Base-by-base conservation (phyloP, 805 yeast genomes). In the Zygoascus ofunaensis region DNA sequence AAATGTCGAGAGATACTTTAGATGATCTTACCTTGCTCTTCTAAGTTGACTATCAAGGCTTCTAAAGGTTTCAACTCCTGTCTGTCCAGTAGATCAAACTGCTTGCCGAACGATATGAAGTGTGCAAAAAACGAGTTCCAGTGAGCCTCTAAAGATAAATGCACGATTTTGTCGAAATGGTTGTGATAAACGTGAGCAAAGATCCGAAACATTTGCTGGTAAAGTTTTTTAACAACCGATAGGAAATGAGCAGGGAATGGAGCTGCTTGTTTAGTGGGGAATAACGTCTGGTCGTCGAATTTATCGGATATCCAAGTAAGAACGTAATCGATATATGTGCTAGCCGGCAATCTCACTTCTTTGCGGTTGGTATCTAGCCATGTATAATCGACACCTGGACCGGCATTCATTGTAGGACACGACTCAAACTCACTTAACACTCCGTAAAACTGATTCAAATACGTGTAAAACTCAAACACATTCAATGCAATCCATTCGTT, bases 101-200 rank as follows among this genome's bases (percentile, higher is more conserved):
- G 95, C 48, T 82, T 81, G 12, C 83, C 76, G 58, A 92, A 86
- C 43, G 95, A 82, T 37, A 90, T 75, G 57, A 84, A 92, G 61
- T 92, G 98, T 14, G 95, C 92, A 65, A 94, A 92, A 55, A 89
- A 85, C 2, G 97, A 89, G 63, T 92, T 92, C 95, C 95, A 92
- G 61, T 92, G 97, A 0, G 97, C 96, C 61, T 92, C 98, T 48
- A 92, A 64, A 1, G 94, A 81, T 47, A 92, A 65, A 61, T 92
- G 97, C n/a, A 90, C 79, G 20, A 90, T 75, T 59, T 82, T 87
- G 53, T 90, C 98, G 63, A 87, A 92, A 62, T 92, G 98, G 61
- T 87, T 87, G 65, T 87, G 85, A 61, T 89, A 92, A 33, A 92
- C 79, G 59, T 89, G 95, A 3, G 98, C 98, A 66, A 90, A 89